Evolutionary conservation across 2,329 filamentous ascomycete genomes (phyloP).

Genomic region (Monascus ruber): DNA sequence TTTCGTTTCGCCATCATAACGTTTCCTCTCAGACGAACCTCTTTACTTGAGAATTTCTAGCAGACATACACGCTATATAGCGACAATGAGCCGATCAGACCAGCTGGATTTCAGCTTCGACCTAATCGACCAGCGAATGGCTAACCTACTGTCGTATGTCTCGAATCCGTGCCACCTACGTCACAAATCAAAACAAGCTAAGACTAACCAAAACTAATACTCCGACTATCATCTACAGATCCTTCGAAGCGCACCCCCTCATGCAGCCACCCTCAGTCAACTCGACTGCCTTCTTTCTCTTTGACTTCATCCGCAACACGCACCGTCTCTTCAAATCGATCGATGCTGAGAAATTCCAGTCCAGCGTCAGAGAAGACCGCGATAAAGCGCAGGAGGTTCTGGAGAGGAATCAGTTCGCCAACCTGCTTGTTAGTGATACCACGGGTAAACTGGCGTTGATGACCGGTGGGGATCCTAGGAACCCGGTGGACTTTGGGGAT

Average conservation of each 20-base stretch:
- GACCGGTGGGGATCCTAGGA: conserved; percentile 15
- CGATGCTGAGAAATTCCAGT: conserved; percentile 13
- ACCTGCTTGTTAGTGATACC: conserved; percentile 14
- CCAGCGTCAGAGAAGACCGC: conserved; percentile 9
- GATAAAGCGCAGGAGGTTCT: conserved; percentile 12
- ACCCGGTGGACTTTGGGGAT: conserved; percentile 17
- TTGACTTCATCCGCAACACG: conserved; percentile 60
- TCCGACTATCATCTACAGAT: conserved; percentile 7
- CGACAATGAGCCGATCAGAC: conserved; percentile 7
- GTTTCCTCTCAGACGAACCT: not conserved
- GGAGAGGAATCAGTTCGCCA: conserved; percentile 18
- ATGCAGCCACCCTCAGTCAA: conserved; percentile 20
- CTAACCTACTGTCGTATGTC: conserved; percentile 6
- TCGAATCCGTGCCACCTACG: not conserved
- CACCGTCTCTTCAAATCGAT: conserved; percentile 34
- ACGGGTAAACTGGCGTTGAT: conserved; percentile 18
- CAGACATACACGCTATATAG: not conserved
- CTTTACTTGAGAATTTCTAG: not conserved
- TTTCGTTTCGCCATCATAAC: too few relatives aligned
- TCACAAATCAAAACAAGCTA: not conserved
- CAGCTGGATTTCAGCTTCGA: conserved; percentile 7
- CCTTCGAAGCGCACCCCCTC: conserved; percentile 19
- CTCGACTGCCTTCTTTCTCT: conserved; percentile 38
- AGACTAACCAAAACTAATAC: not conserved
- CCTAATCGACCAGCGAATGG: conserved; percentile 12